Conservation (phyloP, 2,329 filamentous ascomycete genomes). For the Ilyonectria robusta region DNA sequence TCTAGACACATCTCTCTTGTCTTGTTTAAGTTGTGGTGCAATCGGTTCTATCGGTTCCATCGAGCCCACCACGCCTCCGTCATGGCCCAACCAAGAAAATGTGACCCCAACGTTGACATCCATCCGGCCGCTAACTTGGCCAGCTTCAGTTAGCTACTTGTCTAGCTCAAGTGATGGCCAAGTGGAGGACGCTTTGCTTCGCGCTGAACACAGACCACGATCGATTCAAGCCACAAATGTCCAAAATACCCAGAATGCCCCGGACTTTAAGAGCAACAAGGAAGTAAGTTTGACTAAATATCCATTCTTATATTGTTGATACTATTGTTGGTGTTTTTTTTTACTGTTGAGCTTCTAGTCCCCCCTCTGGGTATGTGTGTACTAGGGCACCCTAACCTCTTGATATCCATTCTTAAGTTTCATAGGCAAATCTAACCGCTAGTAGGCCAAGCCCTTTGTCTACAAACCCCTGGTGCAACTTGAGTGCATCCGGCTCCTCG, state of each 20-base stretch:
- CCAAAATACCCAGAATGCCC: background rate
- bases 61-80: background rate
- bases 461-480: constrained; percentile 17
- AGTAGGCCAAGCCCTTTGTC: constrained; percentile 7
- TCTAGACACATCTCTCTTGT: background rate
- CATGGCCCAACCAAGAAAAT: background rate
- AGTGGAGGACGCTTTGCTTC: background rate
- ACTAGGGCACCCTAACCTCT: too few species aligned
- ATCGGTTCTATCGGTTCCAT: background rate
- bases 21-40: background rate
- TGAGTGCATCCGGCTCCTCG: constrained; percentile 27
- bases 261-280: background rate
- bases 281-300: background rate
- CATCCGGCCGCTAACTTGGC: background rate
- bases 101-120: background rate
- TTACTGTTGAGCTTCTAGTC: too few species aligned
- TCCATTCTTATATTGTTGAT: background rate
- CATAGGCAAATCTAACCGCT: too few species aligned
- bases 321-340: too few species aligned
- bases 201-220: background rate
- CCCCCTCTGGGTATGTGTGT: too few species aligned
- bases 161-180: background rate
- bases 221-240: background rate
- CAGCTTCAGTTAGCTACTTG: background rate
- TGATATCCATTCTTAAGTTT: background rate